Base-by-base conservation (phyloP, 768 basidiomycete species). In the Leccinum incarnatum region DNA sequence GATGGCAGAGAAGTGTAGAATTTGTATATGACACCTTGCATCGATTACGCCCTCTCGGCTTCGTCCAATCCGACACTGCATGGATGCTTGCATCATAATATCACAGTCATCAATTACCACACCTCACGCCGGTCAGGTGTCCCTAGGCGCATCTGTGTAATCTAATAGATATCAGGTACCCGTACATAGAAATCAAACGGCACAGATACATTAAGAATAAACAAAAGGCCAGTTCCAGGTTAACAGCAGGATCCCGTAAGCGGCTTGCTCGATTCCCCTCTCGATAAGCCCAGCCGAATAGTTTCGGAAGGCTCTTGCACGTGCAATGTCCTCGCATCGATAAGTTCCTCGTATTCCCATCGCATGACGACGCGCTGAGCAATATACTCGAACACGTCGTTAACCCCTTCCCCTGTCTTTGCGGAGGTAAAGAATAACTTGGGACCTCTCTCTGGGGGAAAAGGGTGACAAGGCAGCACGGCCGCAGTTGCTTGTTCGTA, bases 341-440 rank as follows among this genome's bases (percentile, higher is more conserved):
- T 56, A 14, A 75, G 74, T 55, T 88, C 89, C 56, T 90, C 87
- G 65, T 83, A 83, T 65, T 86, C 90, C 84, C 84, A 86, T 60
- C 80, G 74, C 61, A 69, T 66, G 36, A 85, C 78, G 9, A 93
- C 87, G 27, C 89, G 76, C 51, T 73, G 67, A 4, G 84, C 88
- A 45, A 93, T 77, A 65, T 91, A 91, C 68, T 83, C 87, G 65
- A 93, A 93, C n/a, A 91, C 85, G 1, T 85, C 86, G 1, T 67
- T 52, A 0, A 92, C 88, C 8, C 88, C 85, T 36, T 82, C 79
- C 0, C 91, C 91, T 4, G 88, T 90, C 72, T 90, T 90, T 3
- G 91, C 90, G 1, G 86, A 89, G 6, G 88, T 83, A 67, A 88
- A 87, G 71, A 91, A 89, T 11, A 91, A 73, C 69, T 78, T 82